These are phyloP conservation scores for Hericium alpestre DNA, from an alignment of 768 basidiomycete species.

Conservation along the genomic window DNA sequence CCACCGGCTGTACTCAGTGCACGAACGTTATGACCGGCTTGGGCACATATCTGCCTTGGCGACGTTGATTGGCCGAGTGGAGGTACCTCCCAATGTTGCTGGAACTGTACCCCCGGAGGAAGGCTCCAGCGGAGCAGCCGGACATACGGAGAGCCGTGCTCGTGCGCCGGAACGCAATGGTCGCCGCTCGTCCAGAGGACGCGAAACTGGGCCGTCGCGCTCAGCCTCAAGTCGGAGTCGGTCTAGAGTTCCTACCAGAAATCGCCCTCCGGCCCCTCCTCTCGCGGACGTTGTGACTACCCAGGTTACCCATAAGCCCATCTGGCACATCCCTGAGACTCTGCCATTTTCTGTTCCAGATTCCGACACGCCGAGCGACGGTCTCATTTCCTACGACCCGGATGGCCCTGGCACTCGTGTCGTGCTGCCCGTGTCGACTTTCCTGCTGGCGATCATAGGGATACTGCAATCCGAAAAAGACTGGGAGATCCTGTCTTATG, in stretches of 20 bases:
- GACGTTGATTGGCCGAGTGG: constrained; percentile 47
- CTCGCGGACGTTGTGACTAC: background rate
- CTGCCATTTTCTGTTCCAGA: constrained; percentile 47
- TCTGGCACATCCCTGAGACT: constrained; percentile 65
- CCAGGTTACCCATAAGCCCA: constrained; percentile 29
- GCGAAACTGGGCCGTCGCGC: constrained; percentile 9
- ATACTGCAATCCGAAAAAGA: constrained; percentile 68
- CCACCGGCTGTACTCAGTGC: constrained; percentile 69
- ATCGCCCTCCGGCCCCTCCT: constrained; percentile 17
- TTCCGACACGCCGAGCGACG: constrained; percentile 55
- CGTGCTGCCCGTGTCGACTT: constrained; percentile 65
- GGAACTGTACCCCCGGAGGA: constrained; percentile 8
- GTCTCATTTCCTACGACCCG: constrained; percentile 55
- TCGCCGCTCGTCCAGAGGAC: constrained; percentile 12
- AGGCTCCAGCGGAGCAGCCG: constrained; percentile 2
- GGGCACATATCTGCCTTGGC: constrained; percentile 51
- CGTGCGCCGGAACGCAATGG: constrained; percentile 13
- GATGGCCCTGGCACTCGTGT: constrained; percentile 28
- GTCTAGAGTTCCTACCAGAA: constrained; percentile 38
- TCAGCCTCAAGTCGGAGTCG: constrained; percentile 14
- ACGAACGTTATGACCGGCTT: constrained; percentile 42
- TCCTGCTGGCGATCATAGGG: constrained; percentile 50
- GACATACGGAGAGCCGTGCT: constrained; percentile 8
- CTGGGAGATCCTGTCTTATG: constrained; percentile 91
- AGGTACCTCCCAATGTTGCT: constrained; percentile 12